These are phyloP conservation scores for Xylaria sp. DNA, from an alignment of 2,329 filamentous ascomycete species.

Conservation along the genomic window DNA sequence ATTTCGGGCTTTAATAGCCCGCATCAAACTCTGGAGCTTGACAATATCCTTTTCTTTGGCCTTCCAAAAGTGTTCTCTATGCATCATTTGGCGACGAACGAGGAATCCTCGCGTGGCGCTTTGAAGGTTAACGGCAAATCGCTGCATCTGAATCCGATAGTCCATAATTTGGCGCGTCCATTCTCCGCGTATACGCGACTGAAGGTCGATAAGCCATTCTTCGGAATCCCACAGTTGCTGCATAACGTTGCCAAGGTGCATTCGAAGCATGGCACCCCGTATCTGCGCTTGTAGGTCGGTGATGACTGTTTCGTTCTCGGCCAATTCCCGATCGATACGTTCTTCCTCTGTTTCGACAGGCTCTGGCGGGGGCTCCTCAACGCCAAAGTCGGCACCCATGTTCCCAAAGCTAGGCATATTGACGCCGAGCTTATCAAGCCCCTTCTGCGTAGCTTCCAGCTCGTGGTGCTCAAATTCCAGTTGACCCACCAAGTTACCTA, in stretches of 20 bases:
- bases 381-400: slow-evolving; percentile 95
- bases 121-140: slow-evolving; percentile 83
- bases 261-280: slow-evolving; percentile 80
- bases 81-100: slow-evolving; percentile 70
- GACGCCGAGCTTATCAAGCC: slow-evolving; percentile 92
- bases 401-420: slow-evolving; percentile 98
- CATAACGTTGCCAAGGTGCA: slow-evolving; percentile 85
- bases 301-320: slow-evolving; percentile 77
- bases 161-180: slow-evolving; percentile 84
- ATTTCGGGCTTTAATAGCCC: slow-evolving; percentile 72
- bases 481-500: slow-evolving; percentile 95
- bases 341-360: slow-evolving; percentile 92
- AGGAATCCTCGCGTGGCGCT: slow-evolving; percentile 81
- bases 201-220: slow-evolving; percentile 80
- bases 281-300: slow-evolving; percentile 88
- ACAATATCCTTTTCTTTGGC: slow-evolving; percentile 77
- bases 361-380: slow-evolving; percentile 78
- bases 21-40: slow-evolving; percentile 82
- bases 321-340: slow-evolving; percentile 82
- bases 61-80: slow-evolving; percentile 75
- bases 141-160: slow-evolving; percentile 85
- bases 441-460: slow-evolving; percentile 95
- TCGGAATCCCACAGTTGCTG: slow-evolving; percentile 90
- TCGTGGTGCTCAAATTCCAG: slow-evolving; percentile 98
- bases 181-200: slow-evolving; percentile 87